A percentile compares a stretch with the other conserved stretches of the same genome.
phyloP scores from a whole-genome alignment of 2,329 filamentous ascomycete species.

The Epichloe brachyelytri region DNA sequence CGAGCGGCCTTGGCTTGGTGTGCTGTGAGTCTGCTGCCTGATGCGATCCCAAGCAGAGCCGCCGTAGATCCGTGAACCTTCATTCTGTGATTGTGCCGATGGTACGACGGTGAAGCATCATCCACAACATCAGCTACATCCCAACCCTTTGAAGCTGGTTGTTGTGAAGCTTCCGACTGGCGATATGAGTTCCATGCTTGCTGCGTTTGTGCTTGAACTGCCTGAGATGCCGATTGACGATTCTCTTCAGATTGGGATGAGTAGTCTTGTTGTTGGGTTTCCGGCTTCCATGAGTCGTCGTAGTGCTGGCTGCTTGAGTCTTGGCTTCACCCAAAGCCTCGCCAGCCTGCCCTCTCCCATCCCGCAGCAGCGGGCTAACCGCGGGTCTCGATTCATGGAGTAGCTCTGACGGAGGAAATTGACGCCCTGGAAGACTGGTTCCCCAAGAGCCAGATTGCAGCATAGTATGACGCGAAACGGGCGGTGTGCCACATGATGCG shows the following conservation, averaged over 20 bases:
- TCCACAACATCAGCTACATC: constrained; percentile 19
- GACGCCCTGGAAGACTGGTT: constrained; percentile 18
- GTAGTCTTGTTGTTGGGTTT: constrained; percentile 8
- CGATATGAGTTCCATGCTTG: constrained; percentile 8
- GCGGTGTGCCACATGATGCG: constrained; percentile 21
- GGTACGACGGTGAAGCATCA: constrained; percentile 30
- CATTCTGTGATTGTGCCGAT: constrained; percentile 14
- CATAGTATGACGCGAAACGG: constrained; percentile 23
- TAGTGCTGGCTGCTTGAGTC: constrained; percentile 8
- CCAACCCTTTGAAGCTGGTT: constrained; percentile 11
- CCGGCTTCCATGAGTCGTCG: constrained; percentile 8
- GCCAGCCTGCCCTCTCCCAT: constrained; percentile 9
- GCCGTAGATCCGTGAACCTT: constrained; percentile 7
- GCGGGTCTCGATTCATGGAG: constrained; percentile 16
- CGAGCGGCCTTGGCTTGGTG: constrained; percentile 10
- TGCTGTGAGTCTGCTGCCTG: constrained; percentile 23
- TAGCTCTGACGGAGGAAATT: constrained; percentile 13
- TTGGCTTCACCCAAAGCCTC: constrained; percentile 7
- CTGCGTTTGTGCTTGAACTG: constrained; percentile 3
- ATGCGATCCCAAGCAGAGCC: constrained; percentile 33
- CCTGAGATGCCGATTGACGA: constrained; percentile 1
- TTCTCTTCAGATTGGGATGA: constrained; percentile 2
- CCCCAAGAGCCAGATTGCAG: constrained; percentile 12
- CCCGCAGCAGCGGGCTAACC: constrained; percentile 14
- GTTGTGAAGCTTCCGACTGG: constrained; percentile 5